Base-by-base conservation (phyloP, 1,284 basidiomycete species). In the Trichosporon faecale region DNA sequence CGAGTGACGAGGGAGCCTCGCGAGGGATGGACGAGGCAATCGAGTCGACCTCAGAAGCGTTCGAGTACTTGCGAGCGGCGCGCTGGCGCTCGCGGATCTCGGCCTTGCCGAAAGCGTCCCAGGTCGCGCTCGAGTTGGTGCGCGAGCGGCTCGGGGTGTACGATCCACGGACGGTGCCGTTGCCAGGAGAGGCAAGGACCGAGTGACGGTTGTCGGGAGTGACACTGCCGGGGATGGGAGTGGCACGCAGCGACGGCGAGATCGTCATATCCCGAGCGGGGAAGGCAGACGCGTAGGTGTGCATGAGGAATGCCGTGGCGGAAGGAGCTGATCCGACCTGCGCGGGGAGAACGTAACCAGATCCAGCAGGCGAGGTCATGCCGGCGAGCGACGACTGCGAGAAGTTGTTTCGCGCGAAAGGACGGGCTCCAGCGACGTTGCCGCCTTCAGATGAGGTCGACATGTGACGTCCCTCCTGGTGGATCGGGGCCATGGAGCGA, bases 91-190 rank as follows among this genome's bases (percentile, higher is more conserved):
- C 70, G 18, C 44, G 40, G n/a, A 79, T 71, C 35, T 75, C 77
- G 25, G 77, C 72, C 67, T 73, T 74, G 27, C 78, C 81, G 57
- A 79, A 79, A 18, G 75, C 71, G 65, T 82, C 81, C 81, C 81
- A 82, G 1, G 79, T 77, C 3, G 73, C 72, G 25, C 68, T 64
- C 23, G 76, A 74, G 64, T 74, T 74, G 8, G 76, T 77, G 25
- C 79, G 76, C 29, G 69, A 40, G 65, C 68, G 74, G n/a, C 68
- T 71, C 18, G 57, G 57, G 7, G 57, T 61, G 29, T 33, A 61
- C 7, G 76, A 76, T 9, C 16, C 31, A 37, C 68, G 68, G n/a
- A 64, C 37, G 21, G 71, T 72, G 7, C 73, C 74, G 8, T 64
- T 60, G 18, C 25, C 44, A 5, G 64, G 65, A 3, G 60, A 63